Evolutionary conservation across 148 eudicot species (phyloP).

Genomic region (Spergularia bocconei): DNA sequence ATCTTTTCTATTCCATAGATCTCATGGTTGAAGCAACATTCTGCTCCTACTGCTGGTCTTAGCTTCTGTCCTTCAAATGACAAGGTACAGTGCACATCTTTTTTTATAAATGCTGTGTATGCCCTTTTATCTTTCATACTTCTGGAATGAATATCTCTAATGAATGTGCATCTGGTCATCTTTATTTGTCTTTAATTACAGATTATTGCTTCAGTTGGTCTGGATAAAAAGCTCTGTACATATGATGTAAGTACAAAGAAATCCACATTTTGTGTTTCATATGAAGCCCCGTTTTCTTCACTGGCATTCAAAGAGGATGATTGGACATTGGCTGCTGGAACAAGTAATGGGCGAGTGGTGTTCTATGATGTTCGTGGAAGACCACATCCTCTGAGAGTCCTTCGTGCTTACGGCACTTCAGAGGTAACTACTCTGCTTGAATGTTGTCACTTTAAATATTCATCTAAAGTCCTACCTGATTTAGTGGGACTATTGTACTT

Average conservation of each 20-base stretch:
- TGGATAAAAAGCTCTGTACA: slow-evolving; percentile 91
- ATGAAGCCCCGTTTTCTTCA: slow-evolving; percentile 93
- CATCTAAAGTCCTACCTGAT: background rate
- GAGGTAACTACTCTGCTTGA: slow-evolving; percentile 45
- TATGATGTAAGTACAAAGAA: slow-evolving; percentile 70
- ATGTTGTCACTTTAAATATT: background rate
- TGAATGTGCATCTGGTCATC: slow-evolving; percentile 14
- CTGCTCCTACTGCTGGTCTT: slow-evolving; percentile 90
- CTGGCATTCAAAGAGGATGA: slow-evolving; percentile 90
- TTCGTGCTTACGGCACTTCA: slow-evolving; percentile 84
- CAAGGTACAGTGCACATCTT: slow-evolving; percentile 48
- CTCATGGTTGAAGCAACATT: slow-evolving; percentile 97
- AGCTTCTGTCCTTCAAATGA: slow-evolving; percentile 94
- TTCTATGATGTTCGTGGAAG: slow-evolving; percentile 95
- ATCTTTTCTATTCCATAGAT: slow-evolving; percentile 42
- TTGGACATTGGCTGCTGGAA: slow-evolving; percentile 86
- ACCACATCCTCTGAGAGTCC: slow-evolving; percentile 84
- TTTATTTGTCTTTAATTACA: slow-evolving; percentile 32
- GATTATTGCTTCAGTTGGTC: slow-evolving; percentile 86
- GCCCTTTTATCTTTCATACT: background rate
- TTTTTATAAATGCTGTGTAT: slow-evolving; percentile 1
- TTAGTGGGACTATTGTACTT: background rate
- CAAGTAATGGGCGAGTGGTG: slow-evolving; percentile 80
- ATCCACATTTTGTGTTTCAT: slow-evolving; percentile 59
- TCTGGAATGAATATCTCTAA: background rate